A percentile compares a stretch with the other conserved stretches of the same genome.
Evolutionary conservation across 331 rosid species (phyloP).

Genomic region (Saraca asoca): DNA sequence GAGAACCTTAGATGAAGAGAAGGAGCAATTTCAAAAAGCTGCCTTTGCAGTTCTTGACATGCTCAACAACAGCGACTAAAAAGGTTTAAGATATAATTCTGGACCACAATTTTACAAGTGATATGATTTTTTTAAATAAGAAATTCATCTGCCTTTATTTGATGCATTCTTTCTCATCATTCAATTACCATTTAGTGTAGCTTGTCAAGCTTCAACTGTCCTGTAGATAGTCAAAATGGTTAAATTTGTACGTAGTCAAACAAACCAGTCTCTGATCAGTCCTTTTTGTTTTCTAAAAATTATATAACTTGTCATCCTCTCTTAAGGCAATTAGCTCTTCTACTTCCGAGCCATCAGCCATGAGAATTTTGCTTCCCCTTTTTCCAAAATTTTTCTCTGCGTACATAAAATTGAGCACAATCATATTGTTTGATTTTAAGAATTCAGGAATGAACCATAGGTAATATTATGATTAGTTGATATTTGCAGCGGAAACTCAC

Average conservation of each 20-base stretch:
- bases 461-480: background rate
- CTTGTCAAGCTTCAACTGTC: slow-evolving; percentile 9
- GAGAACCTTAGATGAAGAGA: slow-evolving; percentile 68
- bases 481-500: slow-evolving; percentile 9
- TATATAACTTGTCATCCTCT: slow-evolving; percentile 68
- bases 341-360: slow-evolving; percentile 76
- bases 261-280: slow-evolving; percentile 11
- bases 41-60: slow-evolving; percentile 71
- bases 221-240: slow-evolving; percentile 2
- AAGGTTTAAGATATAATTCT: slow-evolving; percentile 32
- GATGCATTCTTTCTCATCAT: background rate
- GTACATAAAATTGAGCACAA: slow-evolving; percentile 29
- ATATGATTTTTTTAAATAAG: background rate
- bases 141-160: background rate
- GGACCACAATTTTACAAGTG: background rate
- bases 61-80: slow-evolving; percentile 59
- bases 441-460: slow-evolving; percentile 12
- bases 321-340: slow-evolving; percentile 66
- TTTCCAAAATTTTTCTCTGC: slow-evolving; percentile 76
- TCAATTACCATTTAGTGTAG: slow-evolving; percentile 4
- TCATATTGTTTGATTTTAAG: slow-evolving; percentile 20
- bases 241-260: background rate
- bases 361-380: slow-evolving; percentile 64
- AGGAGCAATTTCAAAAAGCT: slow-evolving; percentile 71
- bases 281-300: slow-evolving; percentile 46